Percentiles rank a stretch among this genome's conserved stretches.
Conservation (phyloP, 371 early-diverging fungal genomes). For the Mucor sp. region DNA sequence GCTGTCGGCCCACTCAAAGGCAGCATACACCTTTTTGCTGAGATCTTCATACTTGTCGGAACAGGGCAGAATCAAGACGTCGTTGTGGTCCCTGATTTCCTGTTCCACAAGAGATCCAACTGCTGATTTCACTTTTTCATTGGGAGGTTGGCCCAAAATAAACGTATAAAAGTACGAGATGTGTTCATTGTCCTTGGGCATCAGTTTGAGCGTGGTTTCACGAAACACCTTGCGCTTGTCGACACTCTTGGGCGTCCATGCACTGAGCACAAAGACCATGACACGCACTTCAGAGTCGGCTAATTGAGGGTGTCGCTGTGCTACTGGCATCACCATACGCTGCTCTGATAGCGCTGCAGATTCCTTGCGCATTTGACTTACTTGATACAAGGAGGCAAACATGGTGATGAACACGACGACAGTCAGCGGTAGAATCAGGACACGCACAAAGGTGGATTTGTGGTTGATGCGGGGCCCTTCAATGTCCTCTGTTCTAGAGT, state of each 20-base stretch:
- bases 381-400: conserved; percentile 45
- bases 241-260: conserved; percentile 58
- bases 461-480: conserved; percentile 32
- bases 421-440: conserved; percentile 42
- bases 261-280: conserved; percentile 58
- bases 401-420: conserved; percentile 48
- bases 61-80: conserved; percentile 48
- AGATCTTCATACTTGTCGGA: conserved; percentile 56
- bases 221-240: conserved; percentile 55
- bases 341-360: conserved; percentile 22
- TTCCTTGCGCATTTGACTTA: conserved; percentile 30
- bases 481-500: conserved; percentile 24
- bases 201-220: conserved; percentile 57
- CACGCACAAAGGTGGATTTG: conserved; percentile 43
- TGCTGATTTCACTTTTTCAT: conserved; percentile 23
- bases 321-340: conserved; percentile 23
- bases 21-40: conserved; percentile 54
- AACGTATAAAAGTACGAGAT: conserved; percentile 56
- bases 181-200: conserved; percentile 47
- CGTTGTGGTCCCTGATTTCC: conserved; percentile 46
- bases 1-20: conserved; percentile 58
- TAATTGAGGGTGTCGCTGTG: conserved; percentile 27
- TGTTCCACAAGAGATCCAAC: conserved; percentile 42
- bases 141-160: conserved; percentile 55
- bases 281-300: conserved; percentile 38